Percentiles rank a stretch among this genome's conserved stretches.
Evolutionary conservation across 2,329 filamentous ascomycete species (phyloP).

Genomic region (Phoma sp.): DNA sequence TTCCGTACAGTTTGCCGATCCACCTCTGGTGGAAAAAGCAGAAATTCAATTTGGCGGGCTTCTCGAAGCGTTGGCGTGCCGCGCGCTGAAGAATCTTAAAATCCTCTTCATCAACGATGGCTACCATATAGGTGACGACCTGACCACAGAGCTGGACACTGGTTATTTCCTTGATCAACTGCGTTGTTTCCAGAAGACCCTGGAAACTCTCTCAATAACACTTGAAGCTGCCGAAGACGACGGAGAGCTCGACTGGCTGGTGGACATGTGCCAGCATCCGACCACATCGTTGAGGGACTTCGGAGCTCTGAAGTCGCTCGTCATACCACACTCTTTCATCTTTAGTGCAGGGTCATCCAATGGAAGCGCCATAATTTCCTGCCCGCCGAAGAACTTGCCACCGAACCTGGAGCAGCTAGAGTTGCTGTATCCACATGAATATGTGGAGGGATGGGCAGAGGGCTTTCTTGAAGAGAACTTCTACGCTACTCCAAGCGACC

Average conservation of each 20-base stretch:
- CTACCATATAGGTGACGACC: constrained; percentile 21
- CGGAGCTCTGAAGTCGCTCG: constrained; percentile 16
- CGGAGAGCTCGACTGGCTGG: constrained; percentile 21
- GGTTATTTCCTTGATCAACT: constrained; percentile 27
- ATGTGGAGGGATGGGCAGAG: constrained; percentile 15
- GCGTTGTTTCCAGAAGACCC: constrained; percentile 7
- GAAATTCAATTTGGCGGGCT: constrained; percentile 24
- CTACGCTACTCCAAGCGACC: not conserved
- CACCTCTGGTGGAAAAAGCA: constrained; percentile 17
- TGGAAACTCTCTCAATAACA: constrained; percentile 23
- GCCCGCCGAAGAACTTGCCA: constrained; percentile 19
- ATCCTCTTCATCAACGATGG: constrained; percentile 26
- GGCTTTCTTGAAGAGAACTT: constrained; percentile 6
- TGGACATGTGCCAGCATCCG: constrained; percentile 17
- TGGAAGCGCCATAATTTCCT: not conserved
- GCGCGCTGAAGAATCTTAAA: constrained; percentile 18
- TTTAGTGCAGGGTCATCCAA: not conserved
- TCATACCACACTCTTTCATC: constrained; percentile 26
- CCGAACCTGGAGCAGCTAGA: constrained; percentile 23
- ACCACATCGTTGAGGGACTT: constrained; percentile 19
- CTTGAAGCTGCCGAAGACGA: constrained; percentile 21
- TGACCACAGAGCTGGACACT: constrained; percentile 17
- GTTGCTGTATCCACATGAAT: constrained; percentile 20
- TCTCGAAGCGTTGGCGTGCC: constrained; percentile 29
- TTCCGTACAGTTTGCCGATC: constrained; percentile 28